Evolutionary conservation across 768 basidiomycete genomes (phyloP), one percentile per base, ranked within the genome.

Genomic region (Trametes cubensis): DNA sequence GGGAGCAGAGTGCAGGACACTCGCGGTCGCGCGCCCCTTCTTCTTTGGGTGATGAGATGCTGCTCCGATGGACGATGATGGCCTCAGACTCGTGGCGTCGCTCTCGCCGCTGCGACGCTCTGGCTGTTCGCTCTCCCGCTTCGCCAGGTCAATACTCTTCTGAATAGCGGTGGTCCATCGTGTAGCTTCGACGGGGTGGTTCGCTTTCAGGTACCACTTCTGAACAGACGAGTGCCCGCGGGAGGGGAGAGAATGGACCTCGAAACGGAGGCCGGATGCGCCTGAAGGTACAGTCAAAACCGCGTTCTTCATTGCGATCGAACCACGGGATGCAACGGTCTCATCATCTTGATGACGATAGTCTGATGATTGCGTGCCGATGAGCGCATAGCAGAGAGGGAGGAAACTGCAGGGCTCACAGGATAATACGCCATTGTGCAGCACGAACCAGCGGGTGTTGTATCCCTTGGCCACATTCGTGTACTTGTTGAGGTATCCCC

Each of bases 271-370:
- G 51, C 87, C 83, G 63, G 90, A 86, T 26, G 73, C 68, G 41
- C 80, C 73, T 7, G 79, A 67, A 13, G 83, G 78, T 18, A 78
- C 64, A 67, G 85, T 87, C 20, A 95, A 75, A 5, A 81, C 75
- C 0, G 93, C 94, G 0, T 82, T 87, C 67, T 86, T 87, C 87
- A 97, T 91, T 2, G 89, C 85, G 65, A 98, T 94, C 0, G 93
- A 89, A 0, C 95, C 95, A 20, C 95, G 83, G 50, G 87, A 88
- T 0, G 94, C 87, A 30, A 94, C 78, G 8, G 84, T 83, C 75
- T 98, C 95, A 70, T 98, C 95, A 65, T 93, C 92, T 70, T 94
- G 91, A 66, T 90, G 88, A 18, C 90, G 88, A 71, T 92, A 97
- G 73, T 94, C 90, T 74, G 74, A 15, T 26, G 56, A 46, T 38